Evolutionary conservation across 2,329 filamentous ascomycete species (phyloP).

Genomic region (Fusarium fracticaudum): DNA sequence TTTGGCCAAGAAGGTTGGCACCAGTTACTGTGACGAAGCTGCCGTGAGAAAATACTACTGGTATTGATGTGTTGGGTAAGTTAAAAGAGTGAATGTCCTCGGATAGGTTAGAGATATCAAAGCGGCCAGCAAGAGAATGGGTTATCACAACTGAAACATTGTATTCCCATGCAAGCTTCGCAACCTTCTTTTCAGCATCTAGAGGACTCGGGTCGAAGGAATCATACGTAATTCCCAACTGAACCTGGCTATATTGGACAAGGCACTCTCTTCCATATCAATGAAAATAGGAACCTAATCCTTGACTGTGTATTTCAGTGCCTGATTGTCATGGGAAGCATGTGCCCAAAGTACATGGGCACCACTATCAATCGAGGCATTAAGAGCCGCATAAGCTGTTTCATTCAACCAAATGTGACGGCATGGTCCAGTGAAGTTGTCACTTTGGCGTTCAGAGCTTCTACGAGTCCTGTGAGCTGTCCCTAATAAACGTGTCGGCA

Average conservation of each 20-base stretch:
- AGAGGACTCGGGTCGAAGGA: constrained; percentile 44
- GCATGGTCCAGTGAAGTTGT: constrained; percentile 64
- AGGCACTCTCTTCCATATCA: constrained; percentile 45
- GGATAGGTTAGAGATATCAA: constrained; percentile 52
- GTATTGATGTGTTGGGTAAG: constrained; percentile 55
- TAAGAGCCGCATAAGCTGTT: constrained; percentile 55
- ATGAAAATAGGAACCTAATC: constrained; percentile 54
- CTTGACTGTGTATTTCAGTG: constrained; percentile 43
- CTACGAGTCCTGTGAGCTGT: constrained; percentile 58
- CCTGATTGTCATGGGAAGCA: constrained; percentile 50
- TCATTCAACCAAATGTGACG: constrained; percentile 58
- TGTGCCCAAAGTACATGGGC: constrained; percentile 59
- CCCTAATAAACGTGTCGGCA: constrained; percentile 57
- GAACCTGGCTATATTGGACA: constrained; percentile 44
- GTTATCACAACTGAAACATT: constrained; percentile 59
- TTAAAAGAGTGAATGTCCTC: constrained; percentile 49
- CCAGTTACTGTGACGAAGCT: constrained; percentile 54
- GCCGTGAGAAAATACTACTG: constrained; percentile 63
- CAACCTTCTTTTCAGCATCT: constrained; percentile 45
- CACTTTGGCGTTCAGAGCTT: constrained; percentile 62
- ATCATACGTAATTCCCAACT: constrained; percentile 56
- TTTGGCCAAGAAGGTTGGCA: constrained; percentile 54
- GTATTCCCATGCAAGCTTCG: constrained; percentile 48
- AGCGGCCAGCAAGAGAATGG: constrained; percentile 53
- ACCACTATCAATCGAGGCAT: constrained; percentile 59